Evolutionary conservation across 192 early-diverging fungal species (phyloP).

Genomic region (Mortierella claussenii): DNA sequence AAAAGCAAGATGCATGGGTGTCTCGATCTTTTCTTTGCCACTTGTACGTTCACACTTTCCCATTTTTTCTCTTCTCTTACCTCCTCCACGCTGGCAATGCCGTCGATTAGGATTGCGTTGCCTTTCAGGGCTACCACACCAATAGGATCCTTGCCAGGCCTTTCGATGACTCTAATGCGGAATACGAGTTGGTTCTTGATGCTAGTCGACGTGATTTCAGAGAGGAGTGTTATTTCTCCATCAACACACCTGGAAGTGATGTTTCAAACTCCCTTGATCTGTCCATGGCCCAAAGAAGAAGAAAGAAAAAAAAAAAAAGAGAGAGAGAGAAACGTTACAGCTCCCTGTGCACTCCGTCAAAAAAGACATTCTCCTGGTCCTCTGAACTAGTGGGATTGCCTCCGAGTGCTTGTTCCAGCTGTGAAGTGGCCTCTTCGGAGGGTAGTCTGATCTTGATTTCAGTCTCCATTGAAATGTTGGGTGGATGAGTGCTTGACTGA

Average conservation of each 20-base stretch:
- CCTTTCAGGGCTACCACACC: constrained; percentile 47
- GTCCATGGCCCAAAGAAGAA: too few relatives aligned
- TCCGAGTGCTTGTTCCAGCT: constrained; percentile 30
- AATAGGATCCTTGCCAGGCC: constrained; percentile 20
- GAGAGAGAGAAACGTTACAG: too few relatives aligned
- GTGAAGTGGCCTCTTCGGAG: constrained; percentile 27
- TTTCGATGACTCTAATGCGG: constrained; percentile 42
- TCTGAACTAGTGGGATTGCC: constrained; percentile 5
- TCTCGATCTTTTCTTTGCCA: too few relatives aligned
- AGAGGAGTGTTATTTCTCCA: too few relatives aligned
- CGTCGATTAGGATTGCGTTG: constrained; percentile 40
- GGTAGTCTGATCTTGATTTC: constrained; percentile 50
- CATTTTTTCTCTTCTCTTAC: not conserved
- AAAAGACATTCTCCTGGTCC: constrained; percentile 52
- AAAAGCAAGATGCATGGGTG: not conserved
- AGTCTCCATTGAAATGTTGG: constrained; percentile 31
- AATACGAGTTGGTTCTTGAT: constrained; percentile 35
- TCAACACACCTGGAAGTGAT: too few relatives aligned
- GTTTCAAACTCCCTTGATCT: too few relatives aligned
- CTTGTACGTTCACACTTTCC: not conserved
- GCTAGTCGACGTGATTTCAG: constrained; percentile 5
- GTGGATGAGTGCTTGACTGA: not conserved
- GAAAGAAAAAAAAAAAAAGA: too few relatives aligned
- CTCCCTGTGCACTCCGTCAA: constrained; percentile 36
- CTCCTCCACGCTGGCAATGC: constrained; percentile 42